A percentile compares a stretch with the other conserved stretches of the same genome.
Evolutionary conservation across 148 eudicot genomes (phyloP).

Genomic region (Cornus controversa): DNA sequence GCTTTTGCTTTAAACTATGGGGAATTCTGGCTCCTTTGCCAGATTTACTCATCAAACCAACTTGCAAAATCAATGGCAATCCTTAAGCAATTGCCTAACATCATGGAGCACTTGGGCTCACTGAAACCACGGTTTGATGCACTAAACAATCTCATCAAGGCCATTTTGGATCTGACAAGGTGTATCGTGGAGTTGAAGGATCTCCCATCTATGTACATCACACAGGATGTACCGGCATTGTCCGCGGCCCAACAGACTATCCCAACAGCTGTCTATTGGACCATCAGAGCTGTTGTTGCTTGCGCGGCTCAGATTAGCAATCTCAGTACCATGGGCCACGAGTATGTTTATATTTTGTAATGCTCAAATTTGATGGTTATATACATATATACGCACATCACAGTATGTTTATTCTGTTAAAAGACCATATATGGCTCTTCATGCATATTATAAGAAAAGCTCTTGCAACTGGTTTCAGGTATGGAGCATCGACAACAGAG

Average conservation of each 20-base stretch:
- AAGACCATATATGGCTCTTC: no score
- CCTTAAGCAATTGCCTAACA: conserved; percentile 35
- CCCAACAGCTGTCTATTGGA: conserved; percentile 55
- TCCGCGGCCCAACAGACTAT: conserved; percentile 29
- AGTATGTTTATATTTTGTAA: conserved; percentile 23
- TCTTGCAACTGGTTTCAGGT: conserved; percentile 16
- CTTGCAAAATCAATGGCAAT: conserved; percentile 51
- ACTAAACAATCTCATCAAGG: conserved; percentile 31
- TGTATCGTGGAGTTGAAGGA: conserved; percentile 35
- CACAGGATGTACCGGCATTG: conserved; percentile 26
- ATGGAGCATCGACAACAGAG: no score
- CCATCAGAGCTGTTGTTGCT: conserved; percentile 34
- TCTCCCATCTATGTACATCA: conserved; percentile 29
- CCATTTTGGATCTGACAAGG: conserved; percentile 32
- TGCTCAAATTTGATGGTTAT: background rate
- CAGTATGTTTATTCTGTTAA: no score
- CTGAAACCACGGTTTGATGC: conserved; percentile 37
- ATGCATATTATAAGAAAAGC: no score
- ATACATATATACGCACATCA: no score
- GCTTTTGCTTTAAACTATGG: conserved; percentile 50
- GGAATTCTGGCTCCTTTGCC: conserved; percentile 54
- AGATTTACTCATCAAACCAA: conserved; percentile 34
- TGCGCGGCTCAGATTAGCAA: conserved; percentile 35
- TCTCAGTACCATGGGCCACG: conserved; percentile 34
- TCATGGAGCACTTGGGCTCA: conserved; percentile 24